Conservation (phyloP, 164 flowering plant species). For the Macadamia integrifolia region DNA sequence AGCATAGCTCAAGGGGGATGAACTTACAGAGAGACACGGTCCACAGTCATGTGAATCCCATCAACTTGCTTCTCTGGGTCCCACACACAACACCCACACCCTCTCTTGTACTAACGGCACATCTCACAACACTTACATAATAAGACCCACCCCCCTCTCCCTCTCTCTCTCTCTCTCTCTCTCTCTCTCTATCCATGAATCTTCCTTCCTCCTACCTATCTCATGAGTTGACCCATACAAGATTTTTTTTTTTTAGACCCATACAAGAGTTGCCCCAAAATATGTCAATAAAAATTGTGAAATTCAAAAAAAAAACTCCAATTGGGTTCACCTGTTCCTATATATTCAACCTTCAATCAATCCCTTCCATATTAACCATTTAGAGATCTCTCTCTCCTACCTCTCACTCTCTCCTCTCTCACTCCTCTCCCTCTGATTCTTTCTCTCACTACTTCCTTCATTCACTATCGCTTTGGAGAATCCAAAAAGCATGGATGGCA, state of each 20-base stretch:
- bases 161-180: conserved; percentile 9
- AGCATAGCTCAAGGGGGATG: conserved; percentile 65
- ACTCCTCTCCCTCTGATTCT: too few species aligned
- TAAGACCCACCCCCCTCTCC: not conserved
- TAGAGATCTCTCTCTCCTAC: too few species aligned
- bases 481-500: not conserved
- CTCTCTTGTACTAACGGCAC: conserved; percentile 21
- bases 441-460: too few species aligned
- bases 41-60: conserved; percentile 71
- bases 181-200: conserved; percentile 35
- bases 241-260: too few species aligned
- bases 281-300: not conserved
- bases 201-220: conserved; percentile 56
- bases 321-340: conserved; percentile 1
- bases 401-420: too few species aligned
- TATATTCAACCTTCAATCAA: conserved; percentile 6
- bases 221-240: conserved; percentile 37
- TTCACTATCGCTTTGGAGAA: too few species aligned
- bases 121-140: conserved; percentile 45
- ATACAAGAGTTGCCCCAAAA: not conserved
- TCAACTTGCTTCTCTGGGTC: conserved; percentile 50
- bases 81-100: conserved; percentile 9
- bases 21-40: conserved; percentile 42
- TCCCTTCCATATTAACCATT: not conserved
- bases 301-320: not conserved